Conservation (phyloP, 345 rosid genomes). For the Aquilaria sinensis region DNA sequence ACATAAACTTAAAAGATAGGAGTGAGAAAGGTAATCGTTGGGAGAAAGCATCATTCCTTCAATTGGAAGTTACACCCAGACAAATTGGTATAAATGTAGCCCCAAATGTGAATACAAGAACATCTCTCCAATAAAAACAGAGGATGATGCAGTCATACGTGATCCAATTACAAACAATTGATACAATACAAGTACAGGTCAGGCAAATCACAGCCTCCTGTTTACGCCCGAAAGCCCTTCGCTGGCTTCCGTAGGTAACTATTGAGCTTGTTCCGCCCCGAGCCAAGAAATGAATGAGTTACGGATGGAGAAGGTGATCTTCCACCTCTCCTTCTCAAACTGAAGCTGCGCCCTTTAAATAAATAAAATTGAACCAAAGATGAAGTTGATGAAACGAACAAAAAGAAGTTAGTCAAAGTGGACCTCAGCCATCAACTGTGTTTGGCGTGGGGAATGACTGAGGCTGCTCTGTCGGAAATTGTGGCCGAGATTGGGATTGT, state of each 20-base stretch:
- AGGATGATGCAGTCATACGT: slow-evolving; percentile 35
- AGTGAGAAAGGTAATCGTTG: too few relatives aligned
- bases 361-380: not conserved
- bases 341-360: slow-evolving; percentile 14
- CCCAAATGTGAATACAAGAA: slow-evolving; percentile 15
- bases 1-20: too few relatives aligned
- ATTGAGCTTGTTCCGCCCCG: slow-evolving; percentile 4
- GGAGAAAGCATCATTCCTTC: not conserved
- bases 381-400: slow-evolving; percentile 17
- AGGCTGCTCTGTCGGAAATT: slow-evolving; percentile 34
- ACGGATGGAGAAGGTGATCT: slow-evolving; percentile 37
- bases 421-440: slow-evolving; percentile 38
- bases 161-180: slow-evolving; percentile 14
- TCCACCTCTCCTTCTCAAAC: slow-evolving; percentile 38
- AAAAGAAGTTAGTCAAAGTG: slow-evolving; percentile 1
- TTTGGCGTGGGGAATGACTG: slow-evolving; percentile 19
- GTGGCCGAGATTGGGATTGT: slow-evolving; percentile 24
- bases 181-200: slow-evolving; percentile 13
- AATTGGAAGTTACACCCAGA: too few relatives aligned
- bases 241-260: slow-evolving; percentile 7
- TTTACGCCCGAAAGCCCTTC: slow-evolving; percentile 1
- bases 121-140: slow-evolving; percentile 42
- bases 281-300: slow-evolving; percentile 33
- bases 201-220: slow-evolving; percentile 6
- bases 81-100: not conserved